A percentile compares a stretch with the other conserved stretches of the same genome.
These are phyloP conservation scores for Anthoceros angustus DNA, from an alignment of 225 moss, liverwort and hornwort genomes.

Conservation along the genomic window DNA sequence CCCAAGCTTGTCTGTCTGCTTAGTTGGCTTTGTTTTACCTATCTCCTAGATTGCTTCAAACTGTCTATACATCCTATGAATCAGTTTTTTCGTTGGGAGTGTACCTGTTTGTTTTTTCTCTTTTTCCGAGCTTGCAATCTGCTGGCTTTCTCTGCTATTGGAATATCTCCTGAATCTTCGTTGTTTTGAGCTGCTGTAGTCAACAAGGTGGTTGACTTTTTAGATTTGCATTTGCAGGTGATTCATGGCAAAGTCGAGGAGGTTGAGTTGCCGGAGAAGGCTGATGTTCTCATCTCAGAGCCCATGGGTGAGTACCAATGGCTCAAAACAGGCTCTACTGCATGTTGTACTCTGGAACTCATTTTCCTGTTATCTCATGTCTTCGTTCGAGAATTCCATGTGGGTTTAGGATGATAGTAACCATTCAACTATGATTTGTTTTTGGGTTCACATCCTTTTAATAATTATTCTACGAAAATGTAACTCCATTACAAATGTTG, in stretches of 20 bases:
- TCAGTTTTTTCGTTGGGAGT: too few relatives aligned
- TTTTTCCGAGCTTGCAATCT: too few relatives aligned
- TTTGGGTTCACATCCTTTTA: too few relatives aligned
- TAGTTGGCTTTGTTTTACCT: not conserved
- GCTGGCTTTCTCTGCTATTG: too few relatives aligned
- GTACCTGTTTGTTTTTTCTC: too few relatives aligned
- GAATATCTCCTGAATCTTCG: not conserved
- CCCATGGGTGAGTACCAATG: slow-evolving; percentile 61
- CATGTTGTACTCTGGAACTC: too few relatives aligned
- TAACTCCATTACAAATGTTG: slow-evolving; percentile 5
- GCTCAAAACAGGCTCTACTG: slow-evolving; percentile 16
- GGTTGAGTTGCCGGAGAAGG: slow-evolving; percentile 63
- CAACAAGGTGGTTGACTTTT: slow-evolving; percentile 29
- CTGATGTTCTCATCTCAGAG: slow-evolving; percentile 59
- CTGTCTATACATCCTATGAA: too few relatives aligned
- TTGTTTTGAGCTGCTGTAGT: slow-evolving; percentile 15
- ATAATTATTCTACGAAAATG: too few relatives aligned
- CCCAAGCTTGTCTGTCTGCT: not conserved
- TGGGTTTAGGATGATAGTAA: too few relatives aligned
- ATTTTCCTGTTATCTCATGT: too few relatives aligned
- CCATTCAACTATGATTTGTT: too few relatives aligned
- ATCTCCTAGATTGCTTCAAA: not conserved
- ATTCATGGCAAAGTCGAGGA: slow-evolving; percentile 64
- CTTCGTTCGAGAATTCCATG: too few relatives aligned
- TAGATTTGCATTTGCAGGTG: slow-evolving; percentile 45